phyloP scores from a whole-genome alignment of 2,329 filamentous ascomycete species.

The Chalara sp. region DNA sequence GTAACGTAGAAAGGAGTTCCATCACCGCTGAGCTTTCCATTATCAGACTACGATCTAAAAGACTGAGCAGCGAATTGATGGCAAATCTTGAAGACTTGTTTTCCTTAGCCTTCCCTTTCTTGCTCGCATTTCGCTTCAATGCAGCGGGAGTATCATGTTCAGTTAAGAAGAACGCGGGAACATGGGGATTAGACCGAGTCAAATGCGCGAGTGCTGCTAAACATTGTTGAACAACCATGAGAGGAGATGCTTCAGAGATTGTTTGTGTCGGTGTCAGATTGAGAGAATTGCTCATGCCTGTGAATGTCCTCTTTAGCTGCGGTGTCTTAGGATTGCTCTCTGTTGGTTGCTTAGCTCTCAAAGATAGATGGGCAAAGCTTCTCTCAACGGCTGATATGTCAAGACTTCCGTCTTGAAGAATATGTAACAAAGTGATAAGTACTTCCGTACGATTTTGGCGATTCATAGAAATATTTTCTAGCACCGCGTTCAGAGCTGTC shows the following conservation, averaged over 20 bases:
- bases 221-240: slow-evolving; percentile 94
- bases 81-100: slow-evolving; percentile 80
- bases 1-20: slow-evolving; percentile 81
- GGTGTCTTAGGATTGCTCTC: slow-evolving; percentile 65
- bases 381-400: slow-evolving; percentile 92
- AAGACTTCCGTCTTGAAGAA: slow-evolving; percentile 89
- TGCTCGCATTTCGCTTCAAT: slow-evolving; percentile 68
- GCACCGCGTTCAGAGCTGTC: slow-evolving; percentile 75
- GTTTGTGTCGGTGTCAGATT: slow-evolving; percentile 35
- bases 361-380: slow-evolving; percentile 87
- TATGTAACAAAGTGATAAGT: slow-evolving; percentile 83
- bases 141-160: slow-evolving; percentile 80
- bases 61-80: slow-evolving; percentile 79
- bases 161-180: slow-evolving; percentile 86
- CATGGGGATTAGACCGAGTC: slow-evolving; percentile 76
- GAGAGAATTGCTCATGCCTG: slow-evolving; percentile 39
- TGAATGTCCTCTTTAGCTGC: slow-evolving; percentile 70
- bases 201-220: slow-evolving; percentile 79
- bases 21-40: slow-evolving; percentile 97
- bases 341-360: slow-evolving; percentile 76
- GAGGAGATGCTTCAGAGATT: slow-evolving; percentile 83
- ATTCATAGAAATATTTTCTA: slow-evolving; percentile 90
- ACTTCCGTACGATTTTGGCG: slow-evolving; percentile 94
- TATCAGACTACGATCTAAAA: slow-evolving; percentile 89
- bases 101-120: slow-evolving; percentile 85